Conservation (phyloP, 805 yeast genomes). For the Ogataea siamensis region DNA sequence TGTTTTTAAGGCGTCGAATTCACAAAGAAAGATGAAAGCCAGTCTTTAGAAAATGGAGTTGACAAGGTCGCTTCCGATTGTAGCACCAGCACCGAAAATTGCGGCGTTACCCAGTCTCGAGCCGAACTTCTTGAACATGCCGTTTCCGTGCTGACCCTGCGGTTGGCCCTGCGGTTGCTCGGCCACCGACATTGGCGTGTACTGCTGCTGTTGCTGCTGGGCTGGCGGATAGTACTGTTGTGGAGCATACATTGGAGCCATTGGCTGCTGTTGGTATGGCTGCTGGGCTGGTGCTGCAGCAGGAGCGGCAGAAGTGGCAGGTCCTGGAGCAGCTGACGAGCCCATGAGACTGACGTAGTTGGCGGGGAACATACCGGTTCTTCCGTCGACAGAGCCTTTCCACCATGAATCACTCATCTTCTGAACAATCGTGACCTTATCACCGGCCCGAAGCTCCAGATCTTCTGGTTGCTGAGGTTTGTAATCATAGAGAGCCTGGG, state of each 20-base stretch:
- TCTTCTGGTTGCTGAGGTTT: constrained; percentile 75
- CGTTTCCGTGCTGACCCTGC: constrained; percentile 21
- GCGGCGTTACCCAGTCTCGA: constrained; percentile 92
- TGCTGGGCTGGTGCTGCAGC: constrained; percentile 21
- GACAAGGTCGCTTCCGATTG: constrained; percentile 84
- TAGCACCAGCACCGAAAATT: constrained; percentile 96
- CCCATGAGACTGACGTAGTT: constrained; percentile 63
- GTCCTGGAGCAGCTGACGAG: constrained; percentile 19
- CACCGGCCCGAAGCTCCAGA: constrained; percentile 61
- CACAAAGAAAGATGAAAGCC: not conserved
- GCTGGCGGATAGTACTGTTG: constrained; percentile 19
- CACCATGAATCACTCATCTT: constrained; percentile 87
- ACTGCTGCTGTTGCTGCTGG: constrained; percentile 23
- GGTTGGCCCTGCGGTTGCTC: constrained; percentile 21
- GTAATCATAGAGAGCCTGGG: constrained; percentile 74
- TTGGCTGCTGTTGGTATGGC: constrained; percentile 25
- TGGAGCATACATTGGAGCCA: constrained; percentile 17
- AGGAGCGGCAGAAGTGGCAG: constrained; percentile 6
- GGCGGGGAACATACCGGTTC: constrained; percentile 83
- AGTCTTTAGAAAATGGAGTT: constrained; percentile 58
- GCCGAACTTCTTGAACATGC: constrained; percentile 62
- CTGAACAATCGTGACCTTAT: constrained; percentile 65
- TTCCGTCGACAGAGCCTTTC: constrained; percentile 64
- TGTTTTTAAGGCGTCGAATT: no score
- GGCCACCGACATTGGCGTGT: constrained; percentile 22